phyloP scores from a whole-genome alignment of 306 rosid species.

The Prunus padus region DNA sequence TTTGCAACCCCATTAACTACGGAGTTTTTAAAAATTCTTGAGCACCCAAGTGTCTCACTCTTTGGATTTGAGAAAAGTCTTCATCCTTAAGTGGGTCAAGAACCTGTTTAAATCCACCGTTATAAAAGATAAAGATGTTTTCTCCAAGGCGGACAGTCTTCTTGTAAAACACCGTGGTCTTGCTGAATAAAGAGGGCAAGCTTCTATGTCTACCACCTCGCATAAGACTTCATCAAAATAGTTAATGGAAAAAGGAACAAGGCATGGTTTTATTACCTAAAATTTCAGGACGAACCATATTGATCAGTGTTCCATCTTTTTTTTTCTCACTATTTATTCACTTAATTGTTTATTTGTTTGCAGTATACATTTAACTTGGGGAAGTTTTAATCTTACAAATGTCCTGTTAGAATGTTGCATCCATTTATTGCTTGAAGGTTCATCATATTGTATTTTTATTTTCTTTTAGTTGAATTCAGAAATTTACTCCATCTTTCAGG shows the following conservation, averaged over 20 bases:
- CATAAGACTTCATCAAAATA: background rate
- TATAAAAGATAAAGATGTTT: background rate
- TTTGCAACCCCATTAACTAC: background rate
- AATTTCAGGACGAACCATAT: background rate
- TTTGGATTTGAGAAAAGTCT: background rate
- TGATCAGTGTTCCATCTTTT: background rate
- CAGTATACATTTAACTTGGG: too few relatives aligned
- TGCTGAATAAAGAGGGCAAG: background rate
- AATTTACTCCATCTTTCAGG: constrained; percentile 46
- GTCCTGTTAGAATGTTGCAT: too few relatives aligned
- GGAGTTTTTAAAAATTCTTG: background rate
- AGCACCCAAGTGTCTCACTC: background rate
- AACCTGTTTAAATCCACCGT: background rate
- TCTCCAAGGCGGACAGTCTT: background rate
- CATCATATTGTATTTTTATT: background rate
- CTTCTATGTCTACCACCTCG: background rate
- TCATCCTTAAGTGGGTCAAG: background rate
- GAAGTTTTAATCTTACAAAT: too few relatives aligned
- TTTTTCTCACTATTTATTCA: too few relatives aligned
- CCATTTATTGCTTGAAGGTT: constrained; percentile 2
- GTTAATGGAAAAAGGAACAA: background rate
- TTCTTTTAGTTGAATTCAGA: background rate
- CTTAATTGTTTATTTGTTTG: too few relatives aligned
- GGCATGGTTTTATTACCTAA: background rate
- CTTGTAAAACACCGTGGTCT: background rate